Conservation (phyloP, 495 filamentous ascomycete genomes). For the Penicillium odoratum region DNA sequence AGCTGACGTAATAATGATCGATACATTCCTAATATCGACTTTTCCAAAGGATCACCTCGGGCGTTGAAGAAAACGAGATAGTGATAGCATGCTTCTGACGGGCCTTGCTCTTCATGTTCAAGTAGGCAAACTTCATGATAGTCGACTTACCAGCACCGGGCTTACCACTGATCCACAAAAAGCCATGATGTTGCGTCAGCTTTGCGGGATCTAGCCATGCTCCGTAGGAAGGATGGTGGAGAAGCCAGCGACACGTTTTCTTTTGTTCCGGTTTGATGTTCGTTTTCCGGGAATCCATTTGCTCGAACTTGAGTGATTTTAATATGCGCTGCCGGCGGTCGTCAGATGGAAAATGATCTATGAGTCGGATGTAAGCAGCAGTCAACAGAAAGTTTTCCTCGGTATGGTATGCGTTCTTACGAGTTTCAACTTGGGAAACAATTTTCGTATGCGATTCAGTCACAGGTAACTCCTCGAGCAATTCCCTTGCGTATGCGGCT, state of each 20-base stretch:
- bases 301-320: conserved; percentile 31
- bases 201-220: conserved; percentile 47
- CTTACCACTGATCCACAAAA: conserved; percentile 26
- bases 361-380: not conserved
- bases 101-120: conserved; percentile 16
- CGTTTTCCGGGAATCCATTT: conserved; percentile 26
- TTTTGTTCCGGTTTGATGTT: conserved; percentile 28
- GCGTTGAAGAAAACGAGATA: conserved; percentile 56
- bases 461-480: conserved; percentile 7
- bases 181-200: conserved; percentile 41
- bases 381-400: too few species aligned
- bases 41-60: conserved; percentile 48
- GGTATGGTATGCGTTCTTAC: too few species aligned
- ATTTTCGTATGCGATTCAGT: too few species aligned
- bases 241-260: conserved; percentile 53
- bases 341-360: conserved; percentile 13
- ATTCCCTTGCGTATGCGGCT: conserved; percentile 34
- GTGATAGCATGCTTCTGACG: conserved; percentile 15
- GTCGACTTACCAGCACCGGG: conserved; percentile 58
- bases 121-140: conserved; percentile 48
- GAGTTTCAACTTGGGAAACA: too few species aligned
- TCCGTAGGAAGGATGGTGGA: conserved; percentile 37
- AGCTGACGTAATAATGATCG: conserved; percentile 48
- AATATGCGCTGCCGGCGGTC: conserved; percentile 18
- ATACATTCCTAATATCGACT: conserved; percentile 54